A percentile compares a stretch with the other conserved stretches of the same genome.
phyloP scores from a whole-genome alignment of 768 basidiomycete species.

The Russula abietina region DNA sequence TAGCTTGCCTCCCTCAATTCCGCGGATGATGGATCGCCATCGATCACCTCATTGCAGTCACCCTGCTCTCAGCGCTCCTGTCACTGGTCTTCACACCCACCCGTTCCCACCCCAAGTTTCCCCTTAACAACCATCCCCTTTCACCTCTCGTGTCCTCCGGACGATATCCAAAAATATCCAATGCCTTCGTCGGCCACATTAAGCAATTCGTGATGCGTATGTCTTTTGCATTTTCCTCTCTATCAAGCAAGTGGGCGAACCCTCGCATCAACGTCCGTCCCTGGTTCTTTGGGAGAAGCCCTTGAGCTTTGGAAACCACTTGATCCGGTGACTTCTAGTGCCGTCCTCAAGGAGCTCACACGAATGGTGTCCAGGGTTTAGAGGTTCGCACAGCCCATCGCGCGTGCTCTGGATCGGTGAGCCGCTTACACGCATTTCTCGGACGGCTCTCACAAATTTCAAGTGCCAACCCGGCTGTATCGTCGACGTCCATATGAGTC shows the following conservation, averaged over 20 bases:
- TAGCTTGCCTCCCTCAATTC: no score
- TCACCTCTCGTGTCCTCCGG: no score
- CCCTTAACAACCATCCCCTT: no score
- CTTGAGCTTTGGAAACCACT: not conserved
- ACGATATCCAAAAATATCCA: no score
- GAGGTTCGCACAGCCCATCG: constrained; percentile 2
- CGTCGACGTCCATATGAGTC: constrained; percentile 19
- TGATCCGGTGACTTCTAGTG: not conserved
- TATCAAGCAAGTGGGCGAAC: not conserved
- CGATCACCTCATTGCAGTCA: no score
- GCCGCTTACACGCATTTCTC: not conserved
- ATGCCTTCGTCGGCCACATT: no score
- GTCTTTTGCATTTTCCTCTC: not conserved
- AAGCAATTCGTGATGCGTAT: constrained; percentile 15
- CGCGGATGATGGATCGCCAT: no score
- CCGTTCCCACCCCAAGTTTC: no score
- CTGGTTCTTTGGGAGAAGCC: not conserved
- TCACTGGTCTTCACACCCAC: no score
- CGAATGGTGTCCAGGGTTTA: constrained; percentile 2
- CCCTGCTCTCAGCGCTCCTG: no score
- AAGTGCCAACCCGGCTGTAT: constrained; percentile 16
- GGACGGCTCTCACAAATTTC: constrained; percentile 1
- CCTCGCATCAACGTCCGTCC: constrained; percentile 1
- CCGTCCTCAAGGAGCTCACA: constrained; percentile 8
- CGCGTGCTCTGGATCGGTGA: constrained; percentile 18